Percentiles rank a stretch among this genome's conserved stretches.
These are phyloP conservation scores for Vanrija humicola DNA, from an alignment of 1,284 basidiomycete species.

Conservation along the genomic window DNA sequence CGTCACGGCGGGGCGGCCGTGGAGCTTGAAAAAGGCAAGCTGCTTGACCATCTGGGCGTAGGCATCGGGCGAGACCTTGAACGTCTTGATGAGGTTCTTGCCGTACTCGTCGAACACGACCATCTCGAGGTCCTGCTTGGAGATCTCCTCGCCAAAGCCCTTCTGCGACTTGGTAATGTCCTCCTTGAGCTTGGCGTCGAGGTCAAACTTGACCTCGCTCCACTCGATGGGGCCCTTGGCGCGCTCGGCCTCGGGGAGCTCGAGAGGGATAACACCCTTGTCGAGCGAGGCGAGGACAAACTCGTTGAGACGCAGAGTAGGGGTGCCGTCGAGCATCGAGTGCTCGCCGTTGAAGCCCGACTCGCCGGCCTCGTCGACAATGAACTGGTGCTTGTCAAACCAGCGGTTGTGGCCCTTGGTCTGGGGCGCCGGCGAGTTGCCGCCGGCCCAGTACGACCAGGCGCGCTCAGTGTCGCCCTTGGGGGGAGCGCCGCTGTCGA, in stretches of 20 bases:
- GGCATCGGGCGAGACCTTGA: conserved; percentile 86
- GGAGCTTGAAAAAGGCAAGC: conserved; percentile 87
- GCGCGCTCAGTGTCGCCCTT: conserved; percentile 63
- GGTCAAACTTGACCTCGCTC: conserved; percentile 66
- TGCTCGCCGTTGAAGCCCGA: conserved; percentile 73
- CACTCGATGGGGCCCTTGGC: conserved; percentile 54
- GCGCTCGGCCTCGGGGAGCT: conserved; percentile 48
- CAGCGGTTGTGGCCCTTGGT: conserved; percentile 75
- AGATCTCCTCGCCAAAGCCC: conserved; percentile 74
- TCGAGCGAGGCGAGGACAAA: conserved; percentile 79
- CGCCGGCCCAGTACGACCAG: conserved; percentile 85
- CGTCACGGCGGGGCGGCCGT: conserved; percentile 70
- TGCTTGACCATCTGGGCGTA: conserved; percentile 96
- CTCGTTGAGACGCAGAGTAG: conserved; percentile 92
- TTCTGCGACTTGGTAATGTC: conserved; percentile 56
- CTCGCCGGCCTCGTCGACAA: conserved; percentile 89
- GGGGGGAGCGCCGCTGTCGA: conserved; percentile 59
- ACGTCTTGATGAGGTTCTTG: conserved; percentile 81
- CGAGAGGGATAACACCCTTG: conserved; percentile 68
- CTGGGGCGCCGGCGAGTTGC: conserved; percentile 45
- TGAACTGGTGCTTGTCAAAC: conserved; percentile 95
- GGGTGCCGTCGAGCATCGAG: conserved; percentile 72
- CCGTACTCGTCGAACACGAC: conserved; percentile 90
- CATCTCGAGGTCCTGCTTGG: conserved; percentile 75
- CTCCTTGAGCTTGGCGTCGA: conserved; percentile 56